Evolutionary conservation across 116 monocot species (phyloP).

Genomic region (Phalaenopsis hybrid): DNA sequence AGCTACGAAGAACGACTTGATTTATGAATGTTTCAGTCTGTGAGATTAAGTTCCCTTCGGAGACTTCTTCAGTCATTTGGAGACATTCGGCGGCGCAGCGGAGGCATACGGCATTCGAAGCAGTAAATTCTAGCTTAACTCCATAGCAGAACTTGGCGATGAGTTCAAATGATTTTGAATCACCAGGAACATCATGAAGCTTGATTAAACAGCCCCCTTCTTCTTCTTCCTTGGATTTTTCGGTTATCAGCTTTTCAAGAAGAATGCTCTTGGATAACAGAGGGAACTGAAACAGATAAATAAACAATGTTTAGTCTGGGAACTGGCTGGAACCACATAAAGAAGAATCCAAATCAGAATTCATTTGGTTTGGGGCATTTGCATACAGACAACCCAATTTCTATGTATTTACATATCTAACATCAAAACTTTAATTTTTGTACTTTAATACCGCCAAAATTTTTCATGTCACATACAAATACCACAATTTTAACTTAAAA

Average conservation of each 20-base stretch:
- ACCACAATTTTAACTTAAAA: too few relatives aligned
- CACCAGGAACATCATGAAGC: constrained; percentile 23
- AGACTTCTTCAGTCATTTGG: constrained; percentile 23
- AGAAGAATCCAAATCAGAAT: too few relatives aligned
- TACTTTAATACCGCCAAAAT: too few relatives aligned
- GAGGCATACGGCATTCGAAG: constrained; percentile 20
- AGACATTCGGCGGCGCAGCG: constrained; percentile 25
- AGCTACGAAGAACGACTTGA: constrained; percentile 17
- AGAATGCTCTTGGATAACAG: constrained; percentile 20
- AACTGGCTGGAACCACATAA: too few relatives aligned
- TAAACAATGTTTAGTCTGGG: neutral
- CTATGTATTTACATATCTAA: too few relatives aligned
- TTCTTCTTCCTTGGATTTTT: neutral
- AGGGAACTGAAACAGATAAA: constrained; percentile 17
- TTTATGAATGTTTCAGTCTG: constrained; percentile 22
- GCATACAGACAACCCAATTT: too few relatives aligned
- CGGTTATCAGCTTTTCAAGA: constrained; percentile 15
- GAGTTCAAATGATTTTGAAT: constrained; percentile 20
- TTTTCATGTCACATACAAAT: too few relatives aligned
- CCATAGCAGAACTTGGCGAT: constrained; percentile 26
- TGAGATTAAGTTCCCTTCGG: constrained; percentile 25
- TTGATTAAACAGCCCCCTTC: constrained; percentile 10
- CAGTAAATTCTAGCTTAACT: constrained; percentile 20
- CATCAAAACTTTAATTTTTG: too few relatives aligned
- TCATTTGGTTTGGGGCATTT: too few relatives aligned